Evolutionary conservation across 257 asterid species (phyloP).

Genomic region (Solanum bulbocastanum): DNA sequence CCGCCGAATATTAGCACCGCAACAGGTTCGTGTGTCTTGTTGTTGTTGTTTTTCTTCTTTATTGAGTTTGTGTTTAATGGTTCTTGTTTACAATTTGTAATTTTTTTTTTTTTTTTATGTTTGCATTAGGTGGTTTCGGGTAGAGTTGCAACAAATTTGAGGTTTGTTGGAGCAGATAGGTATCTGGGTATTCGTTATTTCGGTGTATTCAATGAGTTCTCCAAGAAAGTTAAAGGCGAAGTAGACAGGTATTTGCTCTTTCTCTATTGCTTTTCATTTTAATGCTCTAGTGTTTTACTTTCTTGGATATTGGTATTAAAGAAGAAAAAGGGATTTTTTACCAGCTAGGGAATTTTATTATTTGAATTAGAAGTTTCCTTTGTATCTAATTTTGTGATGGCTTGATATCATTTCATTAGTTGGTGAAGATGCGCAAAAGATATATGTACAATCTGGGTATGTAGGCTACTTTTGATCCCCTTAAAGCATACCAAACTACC

Average conservation of each 20-base stretch:
- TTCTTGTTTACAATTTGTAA: neutral
- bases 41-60: neutral
- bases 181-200: constrained; percentile 43
- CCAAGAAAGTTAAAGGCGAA: constrained; percentile 65
- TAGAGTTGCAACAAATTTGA: constrained; percentile 16
- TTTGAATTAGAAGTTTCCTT: neutral
- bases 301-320: neutral
- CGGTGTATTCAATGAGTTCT: constrained; percentile 62
- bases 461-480: neutral
- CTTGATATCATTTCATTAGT: neutral
- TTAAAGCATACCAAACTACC: neutral
- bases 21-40: constrained; percentile 17
- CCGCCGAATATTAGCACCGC: constrained; percentile 33
- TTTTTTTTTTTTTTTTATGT: neutral
- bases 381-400: neutral
- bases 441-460: neutral
- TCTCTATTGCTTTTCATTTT: neutral
- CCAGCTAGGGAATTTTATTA: neutral
- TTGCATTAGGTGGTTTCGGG: constrained; percentile 35
- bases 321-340: neutral
- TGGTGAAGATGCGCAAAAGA: neutral
- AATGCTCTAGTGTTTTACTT: neutral
- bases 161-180: constrained; percentile 21
- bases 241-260: constrained; percentile 30
- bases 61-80: too few species aligned